Base-by-base conservation (phyloP, 345 rosid genomes). In the Rubroshorea leprosula region DNA sequence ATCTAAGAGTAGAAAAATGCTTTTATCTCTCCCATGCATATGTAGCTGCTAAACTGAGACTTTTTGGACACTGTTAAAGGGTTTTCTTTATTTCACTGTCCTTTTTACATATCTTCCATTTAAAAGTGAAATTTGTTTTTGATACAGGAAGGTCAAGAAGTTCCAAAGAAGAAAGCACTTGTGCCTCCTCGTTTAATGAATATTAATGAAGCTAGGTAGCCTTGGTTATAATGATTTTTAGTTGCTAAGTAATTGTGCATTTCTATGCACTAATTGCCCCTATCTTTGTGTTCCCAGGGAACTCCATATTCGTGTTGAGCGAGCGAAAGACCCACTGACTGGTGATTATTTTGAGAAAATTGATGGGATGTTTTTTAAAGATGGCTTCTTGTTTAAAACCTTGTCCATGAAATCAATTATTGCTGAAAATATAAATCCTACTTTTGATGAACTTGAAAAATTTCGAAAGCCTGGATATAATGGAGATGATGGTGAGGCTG, bases 131-230 rank as follows among this genome's bases (percentile, higher is more conserved):
- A 20, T 7, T 49, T 8, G 5, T 51, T 55, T 39, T 47, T 63
- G 55, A 29, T 51, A 43, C 84, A 93, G 97, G 99, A 89, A 51
- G 91, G 96, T 49, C 80, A 87, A 66, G 97, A 85, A 68, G 89
- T 81, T 58, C 68, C 69, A 8, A 89, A 89, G 77, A 93, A 87
- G 85, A 93, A 89, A 73, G 86, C 89, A 17, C 83, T 89, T 79
- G 83, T 85, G 48, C 99, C 99, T 59, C 96, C 96, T 17, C 96
- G 97, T 56, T 83, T 93, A 63, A 76, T 93, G 91, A 93, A 87
- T 62, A 78, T 86, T 52, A 96, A 89, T 67, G 97, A 93, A 76
- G 99, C 96, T 35, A 87, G 97, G 99, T 93, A 76, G 26, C 57
- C 46, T 61, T 6, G 13, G 46, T 58, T 51, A 31, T 58, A 43